A percentile compares a stretch with the other conserved stretches of the same genome.
Evolutionary conservation across 306 rosid species (phyloP).

Genomic region (Styphnolobium japonicum): DNA sequence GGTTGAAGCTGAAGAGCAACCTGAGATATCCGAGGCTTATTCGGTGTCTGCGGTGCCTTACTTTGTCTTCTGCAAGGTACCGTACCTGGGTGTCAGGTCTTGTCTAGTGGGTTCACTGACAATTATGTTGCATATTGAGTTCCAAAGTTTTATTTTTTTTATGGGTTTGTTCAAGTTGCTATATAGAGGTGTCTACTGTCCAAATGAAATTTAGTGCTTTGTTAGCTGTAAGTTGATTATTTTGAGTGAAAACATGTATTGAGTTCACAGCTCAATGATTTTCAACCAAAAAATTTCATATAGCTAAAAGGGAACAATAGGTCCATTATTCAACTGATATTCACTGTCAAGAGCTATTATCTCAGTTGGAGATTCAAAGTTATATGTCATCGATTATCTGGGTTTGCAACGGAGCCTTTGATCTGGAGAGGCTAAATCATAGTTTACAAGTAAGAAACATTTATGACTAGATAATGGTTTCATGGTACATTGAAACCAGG

Average conservation of each 20-base stretch:
- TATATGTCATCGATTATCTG: background rate
- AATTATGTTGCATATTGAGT: no score
- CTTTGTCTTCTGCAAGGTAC: slow-evolving; percentile 78
- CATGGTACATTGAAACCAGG: background rate
- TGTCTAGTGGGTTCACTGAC: no score
- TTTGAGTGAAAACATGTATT: background rate
- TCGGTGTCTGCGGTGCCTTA: slow-evolving; percentile 89
- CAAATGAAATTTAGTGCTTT: no score
- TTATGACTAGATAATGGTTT: background rate
- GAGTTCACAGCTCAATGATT: background rate
- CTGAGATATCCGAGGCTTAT: slow-evolving; percentile 83
- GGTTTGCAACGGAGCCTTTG: background rate
- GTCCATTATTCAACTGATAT: background rate
- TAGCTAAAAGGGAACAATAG: background rate
- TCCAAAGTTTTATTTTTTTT: no score
- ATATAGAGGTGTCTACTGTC: no score
- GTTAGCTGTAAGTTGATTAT: background rate
- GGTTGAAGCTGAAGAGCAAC: slow-evolving; percentile 97
- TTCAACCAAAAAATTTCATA: background rate
- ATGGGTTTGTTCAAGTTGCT: no score
- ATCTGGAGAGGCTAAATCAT: background rate
- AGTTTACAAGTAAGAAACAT: background rate
- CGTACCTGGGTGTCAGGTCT: no score
- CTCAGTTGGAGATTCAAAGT: background rate
- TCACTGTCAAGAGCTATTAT: background rate